Evolutionary conservation across 2,329 filamentous ascomycete species (phyloP).

Genomic region (Rutstroemia sp.): DNA sequence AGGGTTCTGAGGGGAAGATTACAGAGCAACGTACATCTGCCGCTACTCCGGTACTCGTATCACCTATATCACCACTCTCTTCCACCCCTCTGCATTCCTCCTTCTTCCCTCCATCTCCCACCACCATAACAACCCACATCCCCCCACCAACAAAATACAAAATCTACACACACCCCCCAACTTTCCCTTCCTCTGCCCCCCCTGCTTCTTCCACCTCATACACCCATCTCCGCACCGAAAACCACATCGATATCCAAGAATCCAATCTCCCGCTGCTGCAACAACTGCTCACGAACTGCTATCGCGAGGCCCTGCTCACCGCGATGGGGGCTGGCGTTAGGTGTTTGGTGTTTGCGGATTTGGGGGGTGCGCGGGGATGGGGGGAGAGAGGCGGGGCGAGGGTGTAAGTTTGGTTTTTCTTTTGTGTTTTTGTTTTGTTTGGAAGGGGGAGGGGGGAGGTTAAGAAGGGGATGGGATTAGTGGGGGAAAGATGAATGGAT

Average conservation of each 20-base stretch:
- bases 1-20: too few relatives aligned
- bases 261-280: background rate
- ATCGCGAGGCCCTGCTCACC: background rate
- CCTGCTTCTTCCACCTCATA: too few relatives aligned
- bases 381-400: background rate
- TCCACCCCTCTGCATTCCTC: background rate
- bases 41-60: too few relatives aligned
- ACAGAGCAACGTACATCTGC: too few relatives aligned
- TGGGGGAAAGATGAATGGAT: too few relatives aligned
- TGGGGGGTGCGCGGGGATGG: background rate
- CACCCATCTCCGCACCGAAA: background rate
- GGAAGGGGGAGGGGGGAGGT: too few relatives aligned
- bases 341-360: background rate
- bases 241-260: background rate
- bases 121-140: accelerated
- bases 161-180: background rate
- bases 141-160: background rate
- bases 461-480: background rate
- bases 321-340: background rate
- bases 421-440: background rate
- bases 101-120: background rate
- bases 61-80: background rate
- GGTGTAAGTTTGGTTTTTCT: background rate
- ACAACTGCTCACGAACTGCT: background rate
- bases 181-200: background rate